Evolutionary conservation across 78 protist genomes (phyloP), one percentile per base, ranked within the genome.

Genomic region (Parvularia atlantis): DNA sequence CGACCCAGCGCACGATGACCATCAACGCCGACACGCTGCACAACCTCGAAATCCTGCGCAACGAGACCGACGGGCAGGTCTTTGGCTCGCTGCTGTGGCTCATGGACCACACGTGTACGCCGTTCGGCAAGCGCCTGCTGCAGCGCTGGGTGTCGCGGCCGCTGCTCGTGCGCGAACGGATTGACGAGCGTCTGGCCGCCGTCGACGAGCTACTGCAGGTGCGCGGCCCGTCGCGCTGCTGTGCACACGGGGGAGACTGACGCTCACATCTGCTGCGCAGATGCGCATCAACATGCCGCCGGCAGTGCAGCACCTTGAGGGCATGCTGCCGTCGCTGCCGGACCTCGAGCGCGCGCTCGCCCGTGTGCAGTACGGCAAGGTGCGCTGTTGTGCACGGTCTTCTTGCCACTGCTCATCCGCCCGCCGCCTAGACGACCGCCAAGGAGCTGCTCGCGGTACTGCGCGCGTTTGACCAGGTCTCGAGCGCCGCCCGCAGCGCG

Each of bases 261-360:
- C n/a, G n/a, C n/a, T n/a, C n/a, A n/a, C n/a, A n/a, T n/a, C n/a
- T n/a, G n/a, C n/a, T n/a, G n/a, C n/a, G n/a, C n/a, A n/a, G n/a
- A n/a, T n/a, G n/a, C n/a, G 68, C 11, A 30, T 30, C 68, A 41
- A 20, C 54, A 17, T 13, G 28, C 0, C 35, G 35, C 28, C 40
- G n/a, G 17, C 19, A 13, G 44, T 63, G 41, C 20, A 26, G 10
- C 68, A 1, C n/a, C 20, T 63, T 20, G 20, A 33, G 14, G 41
- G 20, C 17, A 14, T 54, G 50, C 31, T 69, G 64, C 26, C n/a
- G 53, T 2, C 31, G 6, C 26, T 73, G 14, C 35, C 69, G 16
- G 77, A 73, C 40, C 41, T 73, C n/a, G 77, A 73, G 30, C 24
- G 52, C n/a, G 77, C 69, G n/a, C 39, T 73, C 44, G 6, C 37